A percentile compares a stretch with the other conserved stretches of the same genome.
Evolutionary conservation across 2,329 filamentous ascomycete genomes (phyloP).

Genomic region (Atkinsonella texensis): DNA sequence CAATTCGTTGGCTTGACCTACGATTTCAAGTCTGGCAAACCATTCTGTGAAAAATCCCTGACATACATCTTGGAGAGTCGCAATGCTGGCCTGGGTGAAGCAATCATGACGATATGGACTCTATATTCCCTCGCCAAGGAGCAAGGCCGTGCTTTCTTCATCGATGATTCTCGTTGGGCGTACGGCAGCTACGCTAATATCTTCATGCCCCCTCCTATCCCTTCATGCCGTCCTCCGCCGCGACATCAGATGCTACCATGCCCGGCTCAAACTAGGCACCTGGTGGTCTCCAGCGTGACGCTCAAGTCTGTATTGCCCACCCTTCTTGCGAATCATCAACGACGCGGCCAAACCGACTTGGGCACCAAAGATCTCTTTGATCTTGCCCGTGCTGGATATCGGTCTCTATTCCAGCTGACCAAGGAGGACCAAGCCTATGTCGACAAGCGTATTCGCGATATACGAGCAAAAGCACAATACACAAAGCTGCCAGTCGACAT

Average conservation of each 20-base stretch:
- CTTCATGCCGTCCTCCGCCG: conserved; percentile 59
- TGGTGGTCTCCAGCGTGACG: conserved; percentile 62
- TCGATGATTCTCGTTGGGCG: conserved; percentile 74
- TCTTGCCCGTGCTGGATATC: conserved; percentile 57
- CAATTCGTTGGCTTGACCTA: conserved; percentile 36
- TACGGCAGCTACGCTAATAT: conserved; percentile 66
- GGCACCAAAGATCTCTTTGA: conserved; percentile 46
- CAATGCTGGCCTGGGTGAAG: conserved; percentile 66
- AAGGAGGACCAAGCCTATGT: conserved; percentile 56
- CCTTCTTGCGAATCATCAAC: conserved; percentile 25
- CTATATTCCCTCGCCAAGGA: conserved; percentile 68
- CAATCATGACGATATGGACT: conserved; percentile 70
- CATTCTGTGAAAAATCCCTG: conserved; percentile 57
- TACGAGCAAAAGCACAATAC: conserved; percentile 35
- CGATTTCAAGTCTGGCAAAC: conserved; percentile 30
- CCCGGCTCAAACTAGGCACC: conserved; percentile 61
- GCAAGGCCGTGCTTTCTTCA: conserved; percentile 66
- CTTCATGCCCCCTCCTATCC: conserved; percentile 54
- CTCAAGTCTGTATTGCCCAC: conserved; percentile 51
- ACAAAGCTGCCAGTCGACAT: conserved; percentile 25
- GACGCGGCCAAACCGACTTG: conserved; percentile 13
- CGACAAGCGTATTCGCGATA: conserved; percentile 40
- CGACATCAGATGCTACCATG: conserved; percentile 67
- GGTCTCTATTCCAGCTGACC: conserved; percentile 60
- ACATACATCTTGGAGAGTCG: conserved; percentile 64